Conservation (phyloP, 2,329 filamentous ascomycete species). For the Mariannaea sp. region DNA sequence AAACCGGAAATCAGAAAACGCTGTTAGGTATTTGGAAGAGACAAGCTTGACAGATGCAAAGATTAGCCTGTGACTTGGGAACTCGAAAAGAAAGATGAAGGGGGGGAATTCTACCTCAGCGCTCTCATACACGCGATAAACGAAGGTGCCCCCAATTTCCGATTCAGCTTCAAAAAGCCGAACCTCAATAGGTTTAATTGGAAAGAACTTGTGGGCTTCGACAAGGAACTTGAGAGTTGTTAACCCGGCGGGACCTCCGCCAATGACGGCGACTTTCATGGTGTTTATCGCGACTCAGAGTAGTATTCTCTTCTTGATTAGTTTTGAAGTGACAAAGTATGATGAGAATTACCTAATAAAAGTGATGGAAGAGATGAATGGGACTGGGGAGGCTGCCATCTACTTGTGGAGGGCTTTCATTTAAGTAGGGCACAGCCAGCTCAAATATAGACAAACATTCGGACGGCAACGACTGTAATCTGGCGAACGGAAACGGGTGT, state of each 20-base stretch:
- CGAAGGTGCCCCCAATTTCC: constrained; percentile 53
- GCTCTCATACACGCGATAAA: constrained; percentile 53
- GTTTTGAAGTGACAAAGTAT: too few species aligned
- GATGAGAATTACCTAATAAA: too few species aligned
- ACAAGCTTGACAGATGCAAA: constrained; percentile 46
- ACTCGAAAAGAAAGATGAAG: too few species aligned
- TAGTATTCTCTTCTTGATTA: too few species aligned
- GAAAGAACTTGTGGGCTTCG: constrained; percentile 46
- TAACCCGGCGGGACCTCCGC: constrained; percentile 51
- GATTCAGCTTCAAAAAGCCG: constrained; percentile 51
- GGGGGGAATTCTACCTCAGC: constrained; percentile 44
- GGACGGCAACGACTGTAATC: too few species aligned
- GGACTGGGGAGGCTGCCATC: too few species aligned
- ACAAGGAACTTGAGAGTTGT: constrained; percentile 48
- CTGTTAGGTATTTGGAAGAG: constrained; percentile 55
- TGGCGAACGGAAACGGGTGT: too few species aligned
- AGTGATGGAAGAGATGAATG: too few species aligned
- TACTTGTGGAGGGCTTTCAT: too few species aligned
- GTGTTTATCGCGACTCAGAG: neutral
- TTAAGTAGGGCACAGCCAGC: too few species aligned
- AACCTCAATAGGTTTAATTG: constrained; percentile 45
- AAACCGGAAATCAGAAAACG: constrained; percentile 55
- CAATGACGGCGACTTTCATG: constrained; percentile 49
- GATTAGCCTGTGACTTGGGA: neutral
- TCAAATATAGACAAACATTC: too few species aligned